Evolutionary conservation across 1,284 basidiomycete species (phyloP), one percentile per base, ranked within the genome.

Genomic region (Thecaphora frezii): DNA sequence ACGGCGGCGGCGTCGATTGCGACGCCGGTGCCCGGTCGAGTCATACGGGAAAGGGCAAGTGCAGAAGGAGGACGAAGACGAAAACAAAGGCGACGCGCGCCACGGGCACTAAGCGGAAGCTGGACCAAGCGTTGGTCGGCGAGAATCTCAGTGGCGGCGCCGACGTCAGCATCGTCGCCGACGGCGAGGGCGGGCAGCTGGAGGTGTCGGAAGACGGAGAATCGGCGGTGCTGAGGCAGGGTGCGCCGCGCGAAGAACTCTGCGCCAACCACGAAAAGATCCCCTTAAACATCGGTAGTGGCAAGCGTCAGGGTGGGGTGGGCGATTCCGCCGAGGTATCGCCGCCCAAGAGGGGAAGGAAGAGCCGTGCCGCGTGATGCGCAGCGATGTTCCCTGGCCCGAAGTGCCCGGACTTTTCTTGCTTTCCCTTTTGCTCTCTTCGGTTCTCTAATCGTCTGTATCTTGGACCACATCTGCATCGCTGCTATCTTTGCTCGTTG

Each of bases 231-330:
- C 54, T 66, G 7, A 51, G 48, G 16, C 63, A 66, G 40, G 63
- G 63, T 10, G 63, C 63, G 9, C 63, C 63, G 16, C 43, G 45
- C 30, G 37, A 57, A 24, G 63, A 66, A 49, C 41, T 66, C 12
- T 21, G 44, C n/a, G 52, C 46, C 1, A 51, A 61, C 30, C 63
- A 66, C 41, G 63, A 66, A 30, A 39, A 46, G 38, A 66, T 66
- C 30, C 58, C 58, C 9, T 44, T 57, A n/a, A n/a, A n/a, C n/a
- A 7, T 36, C 4, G 28, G 5, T 13, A 13, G 28, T 28, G 28
- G 13, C 7, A 28, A 28, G 28, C 28, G 5, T 28, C 5, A 28
- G 28, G 7, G 28, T 5, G n/a, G n/a, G n/a, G n/a, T n/a, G n/a
- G n/a, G n/a, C n/a, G n/a, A n/a, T n/a, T n/a, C n/a, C n/a, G n/a